Evolutionary conservation across 176 grass and related monocot species (phyloP), one percentile per base, ranked within the genome.

Genomic region (Chloris gayana): DNA sequence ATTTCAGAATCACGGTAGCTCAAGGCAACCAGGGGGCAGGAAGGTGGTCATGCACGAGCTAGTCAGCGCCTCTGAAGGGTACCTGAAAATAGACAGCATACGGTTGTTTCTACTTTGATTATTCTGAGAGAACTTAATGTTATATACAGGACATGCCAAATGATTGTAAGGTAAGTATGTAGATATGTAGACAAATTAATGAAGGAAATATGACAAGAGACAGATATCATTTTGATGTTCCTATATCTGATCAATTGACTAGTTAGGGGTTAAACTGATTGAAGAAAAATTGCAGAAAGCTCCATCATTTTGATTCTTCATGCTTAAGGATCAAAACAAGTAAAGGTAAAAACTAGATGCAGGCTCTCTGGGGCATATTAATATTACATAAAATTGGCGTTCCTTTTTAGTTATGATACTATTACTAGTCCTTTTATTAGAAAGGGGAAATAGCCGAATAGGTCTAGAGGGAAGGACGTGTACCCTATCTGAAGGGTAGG

Each of bases 401-500:
- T 13, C 18, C 29, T 54, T 14, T 6, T 53, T 25, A 37, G 32
- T 63, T 26, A 25, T 15, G 4, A 27, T 12, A 1, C n/a, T n/a
- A n/a, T n/a, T 4, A 2, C 25, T 2, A 27, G 25, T 15, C 6
- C 51, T 8, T 10, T 18, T 19, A 35, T 29, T 61, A 35, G 32
- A 45, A 49, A 18, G 57, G 19, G 15, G 29, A 72, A 21, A n/a
- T n/a, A n/a, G n/a, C n/a, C n/a, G n/a, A n/a, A n/a, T 5, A 49
- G 3, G 27, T 69, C 15, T 9, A 67, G 69, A 64, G 26, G 29
- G 7, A 46, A 31, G 53, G 65, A 19, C 66, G 17, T 32, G 13
- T 85, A 98, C 96, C 90, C 92, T n/a, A 93, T 91, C 50, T 98
- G 96, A 72, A 98, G 88, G n/a, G 90, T 91, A 7, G 90, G 92